phyloP scores from a whole-genome alignment of 176 grass and related monocot genomes.

The Chloris gayana region DNA sequence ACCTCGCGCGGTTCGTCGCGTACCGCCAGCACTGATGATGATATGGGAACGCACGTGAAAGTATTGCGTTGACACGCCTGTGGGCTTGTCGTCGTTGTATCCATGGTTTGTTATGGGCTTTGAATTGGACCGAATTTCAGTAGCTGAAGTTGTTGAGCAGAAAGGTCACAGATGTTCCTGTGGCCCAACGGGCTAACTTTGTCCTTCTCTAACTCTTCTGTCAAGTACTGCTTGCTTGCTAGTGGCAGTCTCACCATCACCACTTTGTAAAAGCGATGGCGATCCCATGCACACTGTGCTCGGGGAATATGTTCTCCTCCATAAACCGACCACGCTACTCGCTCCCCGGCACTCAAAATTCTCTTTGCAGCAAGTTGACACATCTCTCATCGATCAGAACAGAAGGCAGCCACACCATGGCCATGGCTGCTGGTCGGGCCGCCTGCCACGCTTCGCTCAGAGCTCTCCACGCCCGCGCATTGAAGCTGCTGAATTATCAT shows the following conservation, averaged over 20 bases:
- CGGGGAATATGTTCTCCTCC: conserved; percentile 57
- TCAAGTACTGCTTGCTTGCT: not conserved
- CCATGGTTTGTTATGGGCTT: not conserved
- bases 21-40: conserved; percentile 35
- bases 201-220: too few species aligned
- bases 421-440: conserved; percentile 24
- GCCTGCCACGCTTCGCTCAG: not conserved
- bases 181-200: not conserved
- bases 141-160: too few species aligned
- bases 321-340: conserved; percentile 31
- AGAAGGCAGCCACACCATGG: not conserved
- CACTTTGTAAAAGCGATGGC: conserved; percentile 40
- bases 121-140: not conserved
- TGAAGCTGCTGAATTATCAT: not conserved
- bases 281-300: conserved; percentile 20
- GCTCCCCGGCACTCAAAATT: not conserved
- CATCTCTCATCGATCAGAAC: not conserved
- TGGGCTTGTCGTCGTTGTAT: too few species aligned
- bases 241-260: not conserved
- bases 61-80: not conserved
- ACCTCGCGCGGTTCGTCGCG: conserved; percentile 53
- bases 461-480: not conserved
- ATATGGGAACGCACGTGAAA: too few species aligned
- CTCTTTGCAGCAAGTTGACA: not conserved
- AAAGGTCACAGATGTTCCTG: too few species aligned